These are phyloP conservation scores for Phytopythium cucurbitacearum DNA, from an alignment of 352 stramenopile genomes.

Conservation along the genomic window DNA sequence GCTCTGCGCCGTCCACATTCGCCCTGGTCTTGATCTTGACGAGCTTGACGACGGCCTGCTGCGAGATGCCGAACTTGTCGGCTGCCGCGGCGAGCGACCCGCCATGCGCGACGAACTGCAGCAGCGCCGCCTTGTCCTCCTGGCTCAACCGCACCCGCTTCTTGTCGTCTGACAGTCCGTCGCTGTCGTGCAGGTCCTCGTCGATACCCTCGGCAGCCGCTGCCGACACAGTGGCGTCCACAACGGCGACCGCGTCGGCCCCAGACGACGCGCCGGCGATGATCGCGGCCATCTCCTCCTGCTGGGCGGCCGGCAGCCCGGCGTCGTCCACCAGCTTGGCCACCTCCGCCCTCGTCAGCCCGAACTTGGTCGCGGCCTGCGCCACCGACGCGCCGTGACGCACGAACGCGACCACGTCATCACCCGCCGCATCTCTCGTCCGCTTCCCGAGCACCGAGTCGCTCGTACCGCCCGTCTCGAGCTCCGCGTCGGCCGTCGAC, in stretches of 20 bases:
- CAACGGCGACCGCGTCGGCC: constrained; percentile 5
- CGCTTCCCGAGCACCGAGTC: constrained; percentile 7
- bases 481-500: constrained; percentile 1
- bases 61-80: constrained; percentile 53
- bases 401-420: constrained; percentile 2
- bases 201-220: background rate
- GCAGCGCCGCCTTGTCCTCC: constrained; percentile 47
- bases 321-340: constrained; percentile 20
- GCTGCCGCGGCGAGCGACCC: constrained; percentile 40
- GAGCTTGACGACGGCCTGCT: constrained; percentile 54
- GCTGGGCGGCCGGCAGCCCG: background rate
- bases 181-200: background rate
- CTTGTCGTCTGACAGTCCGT: constrained; percentile 1
- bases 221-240: constrained; percentile 2
- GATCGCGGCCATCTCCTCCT: background rate
- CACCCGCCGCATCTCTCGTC: background rate
- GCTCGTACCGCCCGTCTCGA: constrained; percentile 7
- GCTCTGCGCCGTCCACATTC: no score
- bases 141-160: constrained; percentile 43
- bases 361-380: constrained; percentile 19
- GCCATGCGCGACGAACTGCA: constrained; percentile 50
- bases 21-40: constrained; percentile 29
- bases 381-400: constrained; percentile 5
- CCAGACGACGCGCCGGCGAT: background rate
- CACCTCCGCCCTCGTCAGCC: constrained; percentile 20